phyloP scores from a whole-genome alignment of 176 grass and related monocot species.

The Saccharum officinarum region DNA sequence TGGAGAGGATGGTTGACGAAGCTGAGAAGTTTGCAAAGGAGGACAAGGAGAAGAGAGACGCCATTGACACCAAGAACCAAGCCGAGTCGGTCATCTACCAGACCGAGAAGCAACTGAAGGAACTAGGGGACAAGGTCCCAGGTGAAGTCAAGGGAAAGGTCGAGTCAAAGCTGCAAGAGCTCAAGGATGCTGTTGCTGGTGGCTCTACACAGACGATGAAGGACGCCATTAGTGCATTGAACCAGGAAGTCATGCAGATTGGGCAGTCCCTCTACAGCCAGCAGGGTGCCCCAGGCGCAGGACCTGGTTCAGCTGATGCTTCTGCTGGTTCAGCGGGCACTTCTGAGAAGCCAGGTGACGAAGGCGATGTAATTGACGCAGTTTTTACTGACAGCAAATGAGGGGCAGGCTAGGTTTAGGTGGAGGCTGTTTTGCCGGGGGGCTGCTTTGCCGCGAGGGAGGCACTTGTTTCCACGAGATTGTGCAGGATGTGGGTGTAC shows the following conservation, averaged over 20 bases:
- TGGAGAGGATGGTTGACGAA: slow-evolving; percentile 73
- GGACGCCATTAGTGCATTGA: slow-evolving; percentile 55
- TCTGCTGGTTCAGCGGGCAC: slow-evolving; percentile 28
- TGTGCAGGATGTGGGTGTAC: slow-evolving; percentile 31
- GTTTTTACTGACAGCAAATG: slow-evolving; percentile 74
- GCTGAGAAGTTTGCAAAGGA: slow-evolving; percentile 70
- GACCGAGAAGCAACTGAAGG: slow-evolving; percentile 84
- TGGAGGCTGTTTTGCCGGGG: not conserved
- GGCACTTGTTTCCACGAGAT: slow-evolving; percentile 5
- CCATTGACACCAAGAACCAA: slow-evolving; percentile 82
- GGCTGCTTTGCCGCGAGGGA: not conserved
- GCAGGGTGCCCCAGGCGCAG: slow-evolving; percentile 45
- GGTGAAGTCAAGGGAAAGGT: slow-evolving; percentile 60
- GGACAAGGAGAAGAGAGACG: slow-evolving; percentile 73
- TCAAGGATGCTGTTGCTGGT: slow-evolving; percentile 47
- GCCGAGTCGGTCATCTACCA: slow-evolving; percentile 72
- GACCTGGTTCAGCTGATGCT: slow-evolving; percentile 43
- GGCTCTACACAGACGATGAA: slow-evolving; percentile 57
- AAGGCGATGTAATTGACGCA: slow-evolving; percentile 63
- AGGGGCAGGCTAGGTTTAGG: slow-evolving; percentile 17
- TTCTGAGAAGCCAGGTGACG: slow-evolving; percentile 33
- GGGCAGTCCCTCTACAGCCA: slow-evolving; percentile 68
- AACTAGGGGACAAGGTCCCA: slow-evolving; percentile 72
- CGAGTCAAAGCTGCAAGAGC: slow-evolving; percentile 54
- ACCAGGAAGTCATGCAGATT: slow-evolving; percentile 86